Evolutionary conservation across 768 basidiomycete genomes (phyloP).

Genomic region (Omphalotus guepiniiformis): DNA sequence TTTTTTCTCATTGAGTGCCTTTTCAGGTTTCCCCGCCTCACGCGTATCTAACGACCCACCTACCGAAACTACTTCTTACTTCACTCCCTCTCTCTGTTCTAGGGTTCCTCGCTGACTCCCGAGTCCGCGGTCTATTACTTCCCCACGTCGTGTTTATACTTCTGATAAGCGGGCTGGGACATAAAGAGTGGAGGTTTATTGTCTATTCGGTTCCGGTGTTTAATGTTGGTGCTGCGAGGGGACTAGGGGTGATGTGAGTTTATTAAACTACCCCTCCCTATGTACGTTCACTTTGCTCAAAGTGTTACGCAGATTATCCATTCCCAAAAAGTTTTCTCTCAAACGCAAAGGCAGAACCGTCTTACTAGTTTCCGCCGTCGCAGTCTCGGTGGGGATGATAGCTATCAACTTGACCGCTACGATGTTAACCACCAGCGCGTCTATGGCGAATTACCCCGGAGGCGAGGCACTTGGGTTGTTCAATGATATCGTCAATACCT

Average conservation of each 20-base stretch:
- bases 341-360: too few relatives aligned
- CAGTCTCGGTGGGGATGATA: constrained; percentile 42
- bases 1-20: constrained; percentile 1
- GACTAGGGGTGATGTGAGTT: constrained; percentile 62
- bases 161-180: constrained; percentile 71
- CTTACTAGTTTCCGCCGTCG: too few relatives aligned
- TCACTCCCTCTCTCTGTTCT: constrained; percentile 58
- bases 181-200: constrained; percentile 99
- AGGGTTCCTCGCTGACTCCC: constrained; percentile 43
- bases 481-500: constrained; percentile 48
- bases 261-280: not conserved
- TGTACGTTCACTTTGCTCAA: too few relatives aligned
- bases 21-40: constrained; percentile 63
- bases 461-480: constrained; percentile 65
- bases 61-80: constrained; percentile 76
- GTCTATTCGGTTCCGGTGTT: constrained; percentile 80
- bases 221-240: constrained; percentile 75
- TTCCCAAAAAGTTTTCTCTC: too few relatives aligned
- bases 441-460: constrained; percentile 85
- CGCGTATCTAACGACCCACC: constrained; percentile 59
- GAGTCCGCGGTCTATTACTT: constrained; percentile 46
- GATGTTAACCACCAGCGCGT: constrained; percentile 48
- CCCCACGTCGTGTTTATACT: constrained; percentile 51
- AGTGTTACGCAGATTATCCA: too few relatives aligned
- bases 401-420: constrained; percentile 52